phyloP scores from a whole-genome alignment of 352 stramenopile genomes.

The Phytophthora citrophthora region DNA sequence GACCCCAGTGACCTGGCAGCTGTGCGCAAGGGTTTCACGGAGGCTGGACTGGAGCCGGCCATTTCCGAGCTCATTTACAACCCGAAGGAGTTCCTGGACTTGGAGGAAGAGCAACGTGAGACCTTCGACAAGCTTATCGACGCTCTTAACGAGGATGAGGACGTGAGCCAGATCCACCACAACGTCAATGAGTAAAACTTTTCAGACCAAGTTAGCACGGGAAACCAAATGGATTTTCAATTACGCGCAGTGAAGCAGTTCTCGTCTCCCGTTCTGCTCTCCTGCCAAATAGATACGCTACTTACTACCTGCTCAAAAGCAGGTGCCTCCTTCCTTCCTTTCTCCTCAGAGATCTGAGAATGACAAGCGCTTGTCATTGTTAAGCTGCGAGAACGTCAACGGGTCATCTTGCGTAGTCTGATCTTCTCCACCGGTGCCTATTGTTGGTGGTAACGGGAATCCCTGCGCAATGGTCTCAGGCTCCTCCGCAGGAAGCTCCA shows the following conservation, averaged over 20 bases:
- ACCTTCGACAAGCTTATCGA: constrained; percentile 83
- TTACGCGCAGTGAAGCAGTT: constrained; percentile 26
- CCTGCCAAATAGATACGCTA: constrained; percentile 48
- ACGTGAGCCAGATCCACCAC: constrained; percentile 84
- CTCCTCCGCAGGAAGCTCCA: constrained; percentile 27
- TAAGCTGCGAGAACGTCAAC: constrained; percentile 44
- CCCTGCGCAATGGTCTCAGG: constrained; percentile 8
- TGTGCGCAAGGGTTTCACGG: constrained; percentile 63
- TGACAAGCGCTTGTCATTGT: constrained; percentile 43
- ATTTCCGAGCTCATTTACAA: constrained; percentile 85
- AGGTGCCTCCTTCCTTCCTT: constrained; percentile 20
- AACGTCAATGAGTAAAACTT: constrained; percentile 74
- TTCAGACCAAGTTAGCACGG: constrained; percentile 5
- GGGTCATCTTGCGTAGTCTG: constrained; percentile 25
- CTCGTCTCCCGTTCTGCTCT: constrained; percentile 20
- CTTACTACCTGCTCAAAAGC: constrained; percentile 30
- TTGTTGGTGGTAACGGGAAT: constrained; percentile 10
- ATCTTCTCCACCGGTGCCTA: constrained; percentile 5
- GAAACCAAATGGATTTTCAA: constrained; percentile 11
- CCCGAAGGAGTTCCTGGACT: constrained; percentile 78
- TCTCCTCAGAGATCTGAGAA: constrained; percentile 44
- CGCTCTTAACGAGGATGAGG: constrained; percentile 78
- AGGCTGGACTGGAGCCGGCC: constrained; percentile 62
- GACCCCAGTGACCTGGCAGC: constrained; percentile 66
- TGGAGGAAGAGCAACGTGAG: constrained; percentile 55